Evolutionary conservation across 176 grass and related monocot genomes (phyloP), one percentile per base, ranked within the genome.

Genomic region (Pontederia crassipes): DNA sequence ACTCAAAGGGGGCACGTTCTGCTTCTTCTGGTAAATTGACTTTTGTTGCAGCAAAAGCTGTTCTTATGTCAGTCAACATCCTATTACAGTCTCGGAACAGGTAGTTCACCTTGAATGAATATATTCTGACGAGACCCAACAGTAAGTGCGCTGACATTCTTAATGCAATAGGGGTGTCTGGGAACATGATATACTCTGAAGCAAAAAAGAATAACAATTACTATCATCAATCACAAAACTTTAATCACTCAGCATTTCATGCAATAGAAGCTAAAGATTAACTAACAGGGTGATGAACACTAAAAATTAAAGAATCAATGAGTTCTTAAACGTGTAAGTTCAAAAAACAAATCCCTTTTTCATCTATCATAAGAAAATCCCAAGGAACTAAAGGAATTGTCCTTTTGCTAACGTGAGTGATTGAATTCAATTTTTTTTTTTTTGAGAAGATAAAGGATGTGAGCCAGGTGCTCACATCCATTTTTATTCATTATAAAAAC

Each of bases 51-150:
- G 73, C 67, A 0, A 89, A 75, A 10, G 81, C 48, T 11, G 72
- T 78, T 72, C 84, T 92, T 61, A 88, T 74, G 62, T 86, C 74
- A 46, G 79, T 85, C 68, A 85, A 57, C 72, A 98, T 82, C 40
- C 84, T 79, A 59, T 81, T 88, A 54, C 78, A 92, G 58, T 98
- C 93, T 10, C 77, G 77, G 57, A 81, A 92, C 11, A 90, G 67
- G 64, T 98, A 83, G 55, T 92, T 77, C 47, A 98, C 93, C 81
- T 98, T 98, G 87, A 83, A 86, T 6, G 87, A 90, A 57, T 86
- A 98, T 70, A 98, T 98, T 70, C 84, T 81, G 45, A 98, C 93
- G 57, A 98, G 77, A 4, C 93, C 93, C 10, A 92, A 77, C 63
- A 98, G 80, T 69, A 98, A 84, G 74, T 98, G 93, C 26, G 83